Percentiles rank a stretch among this genome's conserved stretches.
Conservation (phyloP, 1,284 basidiomycete genomes). For the Rhodofomes roseus region DNA sequence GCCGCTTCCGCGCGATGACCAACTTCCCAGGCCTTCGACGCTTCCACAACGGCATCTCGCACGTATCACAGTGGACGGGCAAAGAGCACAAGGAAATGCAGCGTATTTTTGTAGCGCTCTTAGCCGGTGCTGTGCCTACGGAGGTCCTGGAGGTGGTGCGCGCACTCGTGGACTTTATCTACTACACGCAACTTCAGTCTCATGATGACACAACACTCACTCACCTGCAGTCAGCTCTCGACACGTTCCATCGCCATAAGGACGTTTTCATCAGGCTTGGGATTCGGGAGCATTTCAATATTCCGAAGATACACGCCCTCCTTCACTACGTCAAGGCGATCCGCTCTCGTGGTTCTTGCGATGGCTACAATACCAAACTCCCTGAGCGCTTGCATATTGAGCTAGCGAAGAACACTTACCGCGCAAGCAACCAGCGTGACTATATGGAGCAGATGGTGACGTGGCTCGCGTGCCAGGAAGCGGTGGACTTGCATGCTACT, state of each 20-base stretch:
- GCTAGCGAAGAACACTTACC: constrained; percentile 19
- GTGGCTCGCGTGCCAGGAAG: constrained; percentile 6
- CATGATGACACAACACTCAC: constrained; percentile 17
- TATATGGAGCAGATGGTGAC: constrained; percentile 28
- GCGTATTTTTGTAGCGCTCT: constrained; percentile 20
- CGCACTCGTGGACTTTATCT: constrained; percentile 30
- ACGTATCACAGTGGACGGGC: constrained; percentile 27
- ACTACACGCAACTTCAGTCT: constrained; percentile 17
- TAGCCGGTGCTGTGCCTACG: constrained; percentile 11
- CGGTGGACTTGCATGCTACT: neutral
- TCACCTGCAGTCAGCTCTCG: constrained; percentile 13
- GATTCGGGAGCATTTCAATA: constrained; percentile 12
- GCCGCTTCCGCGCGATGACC: constrained; percentile 11
- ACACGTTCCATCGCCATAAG: constrained; percentile 25
- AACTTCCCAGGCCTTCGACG: constrained; percentile 11
- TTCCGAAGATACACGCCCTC: constrained; percentile 23
- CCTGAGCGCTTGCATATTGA: neutral
- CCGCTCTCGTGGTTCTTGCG: constrained; percentile 8
- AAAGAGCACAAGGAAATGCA: constrained; percentile 27
- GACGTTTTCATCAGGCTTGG: constrained; percentile 16
- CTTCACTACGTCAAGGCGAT: constrained; percentile 13
- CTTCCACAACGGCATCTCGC: constrained; percentile 25
- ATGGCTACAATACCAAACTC: constrained; percentile 29
- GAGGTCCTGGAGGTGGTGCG: constrained; percentile 10
- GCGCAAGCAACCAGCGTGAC: constrained; percentile 18